Base-by-base conservation (phyloP, 2,329 filamentous ascomycete genomes). In the Aspergillus pseudoglaucus region DNA sequence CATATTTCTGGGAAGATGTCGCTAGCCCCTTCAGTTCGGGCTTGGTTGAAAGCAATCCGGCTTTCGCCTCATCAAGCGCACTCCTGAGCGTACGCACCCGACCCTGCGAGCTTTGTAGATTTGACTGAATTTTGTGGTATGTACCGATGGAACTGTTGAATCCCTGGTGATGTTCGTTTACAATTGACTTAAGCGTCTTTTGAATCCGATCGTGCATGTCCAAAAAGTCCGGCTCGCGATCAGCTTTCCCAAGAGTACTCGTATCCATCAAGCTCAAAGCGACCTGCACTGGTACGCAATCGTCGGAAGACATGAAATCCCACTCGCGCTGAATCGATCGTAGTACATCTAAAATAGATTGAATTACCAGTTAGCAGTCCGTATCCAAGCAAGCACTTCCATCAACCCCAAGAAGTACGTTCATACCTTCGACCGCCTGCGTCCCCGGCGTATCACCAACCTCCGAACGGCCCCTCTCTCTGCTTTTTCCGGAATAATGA, bases 121-220 rank as follows among this genome's bases (percentile, higher is more conserved):
- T 95, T 45, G 84, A 83, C 68, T 98, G 93, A 52, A 98, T 98
- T 70, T 95, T 96, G 75, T 98, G 94, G 64, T 97, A 98, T 17
- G 91, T 97, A 67, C 91, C 93, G 54, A 98, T 97, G 44, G 91
- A 96, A 68, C 89, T 95, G 72, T 97, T 98, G 78, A 98, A 98
- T 42, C 93, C 94, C 68, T 98, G 93, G 64, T 98, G 91, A 64
- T 98, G 91, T 72, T 98, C 75, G 67, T 98, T 95, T 22, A 98
- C 93, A 59, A 98, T 95, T 30, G 84, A 83, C 69, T 95, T 96
- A 48, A 98, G 77, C 8, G 91, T 90, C 59, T 86, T 85, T 65
- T 98, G 90, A n/a, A 98, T 80, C 64, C 93, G 88, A 55, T 83
- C 77, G 66, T 96, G 88, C 42, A 88, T 90, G 56, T 85, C 77